Evolutionary conservation across 768 basidiomycete species (phyloP), one percentile per base, ranked within the genome.

Genomic region (Auriscalpium microsporum): DNA sequence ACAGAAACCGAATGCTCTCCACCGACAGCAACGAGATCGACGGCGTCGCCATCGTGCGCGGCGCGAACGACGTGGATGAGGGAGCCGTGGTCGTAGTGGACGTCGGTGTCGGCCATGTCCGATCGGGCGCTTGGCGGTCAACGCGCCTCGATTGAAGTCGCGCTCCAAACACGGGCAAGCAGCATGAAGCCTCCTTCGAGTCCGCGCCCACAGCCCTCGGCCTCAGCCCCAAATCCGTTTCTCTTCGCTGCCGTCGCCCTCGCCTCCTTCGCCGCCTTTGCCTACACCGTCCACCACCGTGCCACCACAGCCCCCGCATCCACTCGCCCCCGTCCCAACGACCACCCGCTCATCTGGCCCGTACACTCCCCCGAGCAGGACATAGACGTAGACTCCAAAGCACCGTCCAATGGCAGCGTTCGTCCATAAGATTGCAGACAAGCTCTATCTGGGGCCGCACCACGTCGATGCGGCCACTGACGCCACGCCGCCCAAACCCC

Each of bases 1-100:
- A 91, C 73, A 56, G 89, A 78, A 28, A 90, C 81, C 3, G 84
- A 81, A 64, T 87, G 83, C 56, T 83, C 82, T 44, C 83, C 85
- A 40, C 84, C 88, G 40, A 90, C 65, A 45, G 90, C 90, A 42
- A 92, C 63, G 17, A 92, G 75, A 67, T 88, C 87, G 3, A 62
- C 58, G 1, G 79, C 87, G 58, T 87, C 84, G 56, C 84, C 77
- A 62, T 77, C 73, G 62, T 79, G 73, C 62, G 81, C 86, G 37
- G 86, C 77, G 55, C 81, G 78, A 44, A 91, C 71, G 62, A 78
- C 77, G 65, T 79, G 75, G 50, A 91, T 76, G 36, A 79, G 71
- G 23, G 85, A 75, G 46, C 77, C 76, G 64, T 87, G 85, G 53
- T 75, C 68, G 67, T 84, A 74, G 58, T 74, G 71, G 67, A 83